Evolutionary conservation across 768 basidiomycete genomes (phyloP).

Genomic region (Hygrocybe coccinea): DNA sequence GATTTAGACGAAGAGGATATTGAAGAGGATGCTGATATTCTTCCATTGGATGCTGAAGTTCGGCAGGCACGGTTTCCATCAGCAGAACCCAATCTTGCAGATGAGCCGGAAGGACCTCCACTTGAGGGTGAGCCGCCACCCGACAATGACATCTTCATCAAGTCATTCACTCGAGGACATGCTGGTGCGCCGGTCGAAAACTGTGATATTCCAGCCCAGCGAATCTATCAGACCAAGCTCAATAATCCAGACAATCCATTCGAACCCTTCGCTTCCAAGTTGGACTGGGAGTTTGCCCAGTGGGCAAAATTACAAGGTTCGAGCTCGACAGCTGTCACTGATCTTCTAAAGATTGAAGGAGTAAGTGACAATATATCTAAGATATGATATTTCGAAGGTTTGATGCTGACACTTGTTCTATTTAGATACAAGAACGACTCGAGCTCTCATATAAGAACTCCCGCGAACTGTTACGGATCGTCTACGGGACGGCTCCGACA

Average conservation of each 20-base stretch:
- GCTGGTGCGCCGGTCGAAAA: not conserved
- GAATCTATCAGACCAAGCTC: not conserved
- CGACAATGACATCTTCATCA: not conserved
- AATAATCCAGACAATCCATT: not conserved
- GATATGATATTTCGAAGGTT: too few relatives aligned
- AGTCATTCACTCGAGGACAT: not conserved
- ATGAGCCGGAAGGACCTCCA: not conserved
- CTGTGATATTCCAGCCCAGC: not conserved
- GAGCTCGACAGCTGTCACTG: not conserved
- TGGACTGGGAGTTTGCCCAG: not conserved
- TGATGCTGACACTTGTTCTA: too few relatives aligned
- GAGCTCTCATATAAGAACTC: constrained; percentile 31
- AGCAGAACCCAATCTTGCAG: not conserved
- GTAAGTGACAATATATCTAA: too few relatives aligned
- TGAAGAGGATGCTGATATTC: not conserved
- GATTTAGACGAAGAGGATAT: not conserved
- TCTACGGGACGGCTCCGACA: too few relatives aligned
- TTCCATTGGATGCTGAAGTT: not conserved
- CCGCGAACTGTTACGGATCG: too few relatives aligned
- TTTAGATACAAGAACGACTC: not conserved
- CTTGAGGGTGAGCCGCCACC: not conserved
- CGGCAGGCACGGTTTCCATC: not conserved
- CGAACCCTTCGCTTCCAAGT: not conserved
- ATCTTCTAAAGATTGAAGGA: not conserved
- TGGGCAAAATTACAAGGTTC: not conserved